Evolutionary conservation across 2,329 filamentous ascomycete genomes (phyloP), one percentile per base, ranked within the genome.

Genomic region (Trichoderma asperellum): DNA sequence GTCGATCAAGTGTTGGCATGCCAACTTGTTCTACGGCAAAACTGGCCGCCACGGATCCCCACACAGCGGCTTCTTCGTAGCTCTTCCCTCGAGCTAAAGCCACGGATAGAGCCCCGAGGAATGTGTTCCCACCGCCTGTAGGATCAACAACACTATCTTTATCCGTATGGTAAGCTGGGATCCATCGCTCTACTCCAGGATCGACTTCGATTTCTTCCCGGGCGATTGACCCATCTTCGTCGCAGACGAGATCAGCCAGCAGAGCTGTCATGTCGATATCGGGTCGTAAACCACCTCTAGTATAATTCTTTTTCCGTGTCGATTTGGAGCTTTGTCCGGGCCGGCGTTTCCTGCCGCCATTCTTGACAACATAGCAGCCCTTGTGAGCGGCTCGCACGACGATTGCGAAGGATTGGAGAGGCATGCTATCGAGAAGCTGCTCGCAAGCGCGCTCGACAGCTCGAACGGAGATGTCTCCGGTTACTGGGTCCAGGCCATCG

Each of bases 11-110:
- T 0, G 78, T 78, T 0, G 95, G 95, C 78, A 96, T 88, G 0
- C 96, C 95, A 64, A 97, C 89, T 79, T 99, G 96, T 80, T 99
- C 94, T 75, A 99, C 97, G 18, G 93, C 93, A 79, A 97, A 96
- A 75, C 94, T 94, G 8, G 96, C 95, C 2, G 93, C 91, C 6
- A 98, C 86, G 57, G 88, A 91, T 5, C 90, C 96, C 88, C 91
- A 95, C 0, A 88, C 84, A 5, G 92, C 89, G 5, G 93, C 94
- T 74, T 93, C 89, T 70, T 90, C 88, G 52, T 92, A 83, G 32
- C 79, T 76, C 73, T 86, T 83, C 1, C 87, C 89, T 64, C 91
- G 81, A 37, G 84, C 89, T 73, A 91, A 79, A 1, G 84, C 88
- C 14, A 89, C 83, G 0, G 84, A 82, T 58, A 89, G 73, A n/a